A percentile compares a stretch with the other conserved stretches of the same genome.
phyloP scores from a whole-genome alignment of 495 filamentous ascomycete species.

The Penicillium crystallinum region DNA sequence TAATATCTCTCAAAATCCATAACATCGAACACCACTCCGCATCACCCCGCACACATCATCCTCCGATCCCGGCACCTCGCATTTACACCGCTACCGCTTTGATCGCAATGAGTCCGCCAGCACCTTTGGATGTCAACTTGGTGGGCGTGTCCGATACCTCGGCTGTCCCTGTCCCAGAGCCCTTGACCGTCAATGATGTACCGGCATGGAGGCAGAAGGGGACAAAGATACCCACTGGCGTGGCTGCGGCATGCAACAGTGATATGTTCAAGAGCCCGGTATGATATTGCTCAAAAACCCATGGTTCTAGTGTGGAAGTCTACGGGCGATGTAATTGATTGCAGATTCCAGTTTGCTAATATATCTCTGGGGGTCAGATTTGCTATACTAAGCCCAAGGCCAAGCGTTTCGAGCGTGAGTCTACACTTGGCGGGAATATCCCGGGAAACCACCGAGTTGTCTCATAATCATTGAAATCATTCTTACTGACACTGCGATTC shows the following conservation, averaged over 20 bases:
- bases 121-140: slow-evolving; percentile 35
- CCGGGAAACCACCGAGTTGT: not conserved
- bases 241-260: slow-evolving; percentile 71
- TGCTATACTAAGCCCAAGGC: slow-evolving; percentile 68
- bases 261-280: slow-evolving; percentile 79
- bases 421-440: not conserved
- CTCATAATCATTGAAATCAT: not conserved
- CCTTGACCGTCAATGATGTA: slow-evolving; percentile 68
- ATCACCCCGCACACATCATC: slow-evolving; percentile 3
- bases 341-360: slow-evolving; percentile 1
- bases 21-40: not conserved
- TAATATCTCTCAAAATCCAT: not conserved
- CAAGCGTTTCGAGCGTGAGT: slow-evolving; percentile 81
- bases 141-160: slow-evolving; percentile 36
- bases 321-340: not conserved
- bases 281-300: slow-evolving; percentile 13
- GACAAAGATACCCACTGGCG: slow-evolving; percentile 62
- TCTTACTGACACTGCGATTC: not conserved
- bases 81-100: slow-evolving; percentile 1
- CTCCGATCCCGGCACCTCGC: slow-evolving; percentile 6
- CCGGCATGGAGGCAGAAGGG: slow-evolving; percentile 61
- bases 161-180: slow-evolving; percentile 44
- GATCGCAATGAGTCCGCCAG: slow-evolving; percentile 38
- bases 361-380: slow-evolving; percentile 20
- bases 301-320: not conserved